These are phyloP conservation scores for Neofusicoccum parvum DNA, from an alignment of 2,329 filamentous ascomycete species.

Conservation along the genomic window DNA sequence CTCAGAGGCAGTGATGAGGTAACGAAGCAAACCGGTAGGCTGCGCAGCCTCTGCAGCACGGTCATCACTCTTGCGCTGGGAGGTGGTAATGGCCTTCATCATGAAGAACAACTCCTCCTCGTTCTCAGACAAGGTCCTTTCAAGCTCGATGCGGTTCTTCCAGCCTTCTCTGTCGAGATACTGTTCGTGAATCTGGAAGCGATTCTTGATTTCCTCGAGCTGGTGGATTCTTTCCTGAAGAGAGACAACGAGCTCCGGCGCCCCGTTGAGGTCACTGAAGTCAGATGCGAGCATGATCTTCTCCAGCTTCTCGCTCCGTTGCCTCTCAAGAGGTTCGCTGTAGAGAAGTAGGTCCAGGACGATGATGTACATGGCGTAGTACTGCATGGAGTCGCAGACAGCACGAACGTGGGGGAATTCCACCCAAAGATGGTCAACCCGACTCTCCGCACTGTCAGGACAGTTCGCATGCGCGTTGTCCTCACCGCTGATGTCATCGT, in stretches of 20 bases:
- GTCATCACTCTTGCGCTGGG: slow-evolving; percentile 82
- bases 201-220: slow-evolving; percentile 91
- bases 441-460: slow-evolving; percentile 65
- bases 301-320: slow-evolving; percentile 89
- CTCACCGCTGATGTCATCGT: slow-evolving; percentile 80
- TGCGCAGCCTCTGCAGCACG: slow-evolving; percentile 61
- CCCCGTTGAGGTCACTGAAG: slow-evolving; percentile 93
- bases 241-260: slow-evolving; percentile 87
- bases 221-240: slow-evolving; percentile 92
- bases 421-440: slow-evolving; percentile 96
- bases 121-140: slow-evolving; percentile 83
- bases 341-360: slow-evolving; percentile 95
- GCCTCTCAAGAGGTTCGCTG: slow-evolving; percentile 94
- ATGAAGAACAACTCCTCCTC: slow-evolving; percentile 99
- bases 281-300: slow-evolving; percentile 99
- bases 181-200: slow-evolving; percentile 91
- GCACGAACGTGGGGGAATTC: slow-evolving; percentile 93
- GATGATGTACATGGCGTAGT: slow-evolving; percentile 98
- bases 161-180: slow-evolving; percentile 86
- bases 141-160: slow-evolving; percentile 86
- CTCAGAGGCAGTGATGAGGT: slow-evolving; percentile 91
- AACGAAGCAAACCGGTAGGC: slow-evolving; percentile 79
- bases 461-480: slow-evolving; percentile 47
- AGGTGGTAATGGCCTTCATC: slow-evolving; percentile 99
- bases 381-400: slow-evolving; percentile 96